Percentiles rank a stretch among this genome's conserved stretches.
phyloP scores from a whole-genome alignment of 495 filamentous ascomycete species.

The Xylaria palmicola region DNA sequence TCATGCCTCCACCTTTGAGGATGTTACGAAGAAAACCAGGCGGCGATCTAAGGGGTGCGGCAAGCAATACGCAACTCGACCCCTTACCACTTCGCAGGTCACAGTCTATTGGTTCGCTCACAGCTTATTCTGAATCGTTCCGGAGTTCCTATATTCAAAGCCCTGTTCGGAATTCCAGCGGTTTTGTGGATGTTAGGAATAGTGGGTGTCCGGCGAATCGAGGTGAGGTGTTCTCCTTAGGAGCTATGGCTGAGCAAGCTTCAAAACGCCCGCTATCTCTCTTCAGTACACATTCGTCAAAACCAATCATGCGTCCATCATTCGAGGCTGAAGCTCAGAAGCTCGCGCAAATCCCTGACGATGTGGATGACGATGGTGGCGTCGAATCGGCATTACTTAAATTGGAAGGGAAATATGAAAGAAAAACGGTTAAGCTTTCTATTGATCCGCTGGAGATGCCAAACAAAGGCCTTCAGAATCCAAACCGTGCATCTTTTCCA shows the following conservation, averaged over 20 bases:
- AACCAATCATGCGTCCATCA: conserved; percentile 75
- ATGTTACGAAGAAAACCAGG: conserved; percentile 83
- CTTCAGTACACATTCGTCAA: conserved; percentile 71
- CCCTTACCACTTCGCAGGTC: conserved; percentile 54
- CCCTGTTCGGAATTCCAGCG: conserved; percentile 35
- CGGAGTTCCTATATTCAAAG: conserved; percentile 56
- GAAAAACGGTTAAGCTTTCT: conserved; percentile 45
- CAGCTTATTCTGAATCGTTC: conserved; percentile 67
- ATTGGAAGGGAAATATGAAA: conserved; percentile 81
- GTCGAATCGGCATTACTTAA: conserved; percentile 89
- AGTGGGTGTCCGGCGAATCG: conserved; percentile 41
- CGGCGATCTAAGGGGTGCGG: conserved; percentile 79
- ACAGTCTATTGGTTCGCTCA: conserved; percentile 69
- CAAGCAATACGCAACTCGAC: conserved; percentile 70
- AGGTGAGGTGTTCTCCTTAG: conserved; percentile 54
- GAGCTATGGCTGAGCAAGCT: conserved; percentile 53
- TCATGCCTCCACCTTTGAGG: conserved; percentile 49
- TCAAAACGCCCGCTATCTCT: conserved; percentile 54
- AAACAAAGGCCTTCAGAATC: conserved; percentile 9
- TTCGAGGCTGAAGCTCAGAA: conserved; percentile 89
- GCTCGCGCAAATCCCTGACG: conserved; percentile 86
- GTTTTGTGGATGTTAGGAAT: conserved; percentile 44
- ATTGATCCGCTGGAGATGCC: conserved; percentile 34
- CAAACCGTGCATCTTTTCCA: conserved; percentile 13
- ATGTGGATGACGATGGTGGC: conserved; percentile 78